Base-by-base conservation (phyloP, 352 stramenopile genomes). In the Pythium coloratum region DNA sequence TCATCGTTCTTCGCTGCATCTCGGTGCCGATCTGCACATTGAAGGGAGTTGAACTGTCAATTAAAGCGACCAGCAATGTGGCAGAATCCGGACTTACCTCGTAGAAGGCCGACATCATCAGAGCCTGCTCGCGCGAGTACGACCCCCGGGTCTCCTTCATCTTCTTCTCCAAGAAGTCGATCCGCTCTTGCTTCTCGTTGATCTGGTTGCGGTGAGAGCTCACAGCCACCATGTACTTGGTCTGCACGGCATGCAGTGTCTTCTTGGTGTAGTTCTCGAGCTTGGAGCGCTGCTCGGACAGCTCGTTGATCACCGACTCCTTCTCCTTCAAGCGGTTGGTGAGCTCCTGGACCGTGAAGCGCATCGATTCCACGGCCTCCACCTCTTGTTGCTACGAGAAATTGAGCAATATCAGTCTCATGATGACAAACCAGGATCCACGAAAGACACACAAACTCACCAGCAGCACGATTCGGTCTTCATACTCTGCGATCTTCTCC, bases 251-350 rank as follows among this genome's bases (percentile, higher is more conserved):
- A 70, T 95, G 85, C 42, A 96, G 80, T 32, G 89, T 96, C 71
- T 96, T 96, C 73, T 93, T 93, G 6, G 89, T 96, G 79, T 96
- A 96, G 47, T 91, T 96, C 69, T 96, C 88, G 33, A 96, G 79
- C 71, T 96, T 96, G 12, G 87, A 75, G 36, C 86, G 82, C 72
- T 96, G 85, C 71, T 94, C 85, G 3, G 85, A 85, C 18, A 96
- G 75, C 64, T 94, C 87, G 64, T 96, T 96, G 77, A 96, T 96
- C 47, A 90, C 65, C 16, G 88, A 92, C 50, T 96, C 88, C 57
- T 96, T 96, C 57, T 94, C 88, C 62, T 96, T 96, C n/a, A 96
- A 68, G 36, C 86, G 76, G 59, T 91, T 92, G 9, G 88, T 96
- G 59, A 96, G 71, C 53, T 93, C 82, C 0, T 77, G 72, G 33